A percentile compares a stretch with the other conserved stretches of the same genome.
These are phyloP conservation scores for Thelonectria olida DNA, from an alignment of 2,329 filamentous ascomycete species.

Conservation along the genomic window DNA sequence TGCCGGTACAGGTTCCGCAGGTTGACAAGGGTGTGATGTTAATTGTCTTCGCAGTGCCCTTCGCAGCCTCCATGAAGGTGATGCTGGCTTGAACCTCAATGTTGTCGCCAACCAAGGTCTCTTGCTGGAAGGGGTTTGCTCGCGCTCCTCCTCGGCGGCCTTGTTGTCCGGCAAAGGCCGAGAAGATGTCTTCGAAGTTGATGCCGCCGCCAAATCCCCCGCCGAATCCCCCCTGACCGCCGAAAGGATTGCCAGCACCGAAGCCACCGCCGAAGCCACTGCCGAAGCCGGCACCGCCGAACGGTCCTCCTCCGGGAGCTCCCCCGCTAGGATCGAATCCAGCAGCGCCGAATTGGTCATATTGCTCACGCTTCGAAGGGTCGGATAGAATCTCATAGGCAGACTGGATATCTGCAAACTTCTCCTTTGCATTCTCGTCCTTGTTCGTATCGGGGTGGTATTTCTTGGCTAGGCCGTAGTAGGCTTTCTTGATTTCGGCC, in stretches of 20 bases:
- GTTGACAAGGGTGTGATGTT: conserved; percentile 81
- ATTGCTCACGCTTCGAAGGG: conserved; percentile 90
- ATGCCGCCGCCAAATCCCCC: conserved; percentile 84
- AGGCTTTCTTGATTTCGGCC: conserved; percentile 95
- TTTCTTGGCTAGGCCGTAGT: conserved; percentile 97
- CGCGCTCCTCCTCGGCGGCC: conserved; percentile 60
- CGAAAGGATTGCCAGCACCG: conserved; percentile 73
- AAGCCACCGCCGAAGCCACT: conserved; percentile 84
- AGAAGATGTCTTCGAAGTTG: conserved; percentile 96
- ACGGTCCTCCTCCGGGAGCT: conserved; percentile 67
- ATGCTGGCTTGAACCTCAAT: conserved; percentile 95
- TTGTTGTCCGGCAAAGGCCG: conserved; percentile 75
- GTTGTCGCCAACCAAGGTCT: conserved; percentile 91
- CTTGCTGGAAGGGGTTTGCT: conserved; percentile 74
- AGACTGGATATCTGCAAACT: conserved; percentile 90
- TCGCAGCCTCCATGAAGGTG: conserved; percentile 95
- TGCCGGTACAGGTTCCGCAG: conserved; percentile 85
- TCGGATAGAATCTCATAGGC: conserved; percentile 96
- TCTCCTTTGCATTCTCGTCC: conserved; percentile 90
- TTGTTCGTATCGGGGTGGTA: conserved; percentile 99
- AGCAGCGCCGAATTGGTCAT: conserved; percentile 87
- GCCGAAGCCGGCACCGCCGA: conserved; percentile 67
- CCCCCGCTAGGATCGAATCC: conserved; percentile 81
- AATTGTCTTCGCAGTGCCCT: conserved; percentile 89
- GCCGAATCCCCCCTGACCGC: conserved; percentile 59